phyloP scores from a whole-genome alignment of 2,329 filamentous ascomycete species.

The Claviceps africana region DNA sequence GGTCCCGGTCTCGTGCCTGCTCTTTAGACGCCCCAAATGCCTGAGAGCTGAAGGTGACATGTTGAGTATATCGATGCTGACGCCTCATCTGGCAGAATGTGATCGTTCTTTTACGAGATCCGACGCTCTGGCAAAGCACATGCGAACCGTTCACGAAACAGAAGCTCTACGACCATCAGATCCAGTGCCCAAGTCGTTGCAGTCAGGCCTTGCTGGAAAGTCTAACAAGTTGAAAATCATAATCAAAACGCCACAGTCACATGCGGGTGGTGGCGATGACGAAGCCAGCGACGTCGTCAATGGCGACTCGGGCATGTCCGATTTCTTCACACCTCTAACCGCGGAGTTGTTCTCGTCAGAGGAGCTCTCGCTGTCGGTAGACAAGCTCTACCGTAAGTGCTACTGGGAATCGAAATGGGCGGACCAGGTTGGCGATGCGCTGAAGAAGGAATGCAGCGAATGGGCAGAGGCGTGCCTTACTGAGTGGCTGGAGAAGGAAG shows the following conservation, averaged over 20 bases:
- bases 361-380: slow-evolving; percentile 47
- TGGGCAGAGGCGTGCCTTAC: slow-evolving; percentile 54
- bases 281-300: slow-evolving; percentile 37
- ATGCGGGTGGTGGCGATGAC: slow-evolving; percentile 41
- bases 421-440: slow-evolving; percentile 47
- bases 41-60: not conserved
- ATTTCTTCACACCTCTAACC: slow-evolving; percentile 41
- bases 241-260: slow-evolving; percentile 46
- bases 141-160: slow-evolving; percentile 96
- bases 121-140: slow-evolving; percentile 92
- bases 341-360: slow-evolving; percentile 48
- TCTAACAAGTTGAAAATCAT: slow-evolving; percentile 47
- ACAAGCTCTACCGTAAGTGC: slow-evolving; percentile 53
- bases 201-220: slow-evolving; percentile 30
- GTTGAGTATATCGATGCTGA: slow-evolving; percentile 8
- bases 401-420: slow-evolving; percentile 61
- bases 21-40: not conserved
- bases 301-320: slow-evolving; percentile 41
- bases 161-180: slow-evolving; percentile 76
- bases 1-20: slow-evolving; percentile 11
- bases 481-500: slow-evolving; percentile 73
- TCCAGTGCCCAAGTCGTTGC: slow-evolving; percentile 57
- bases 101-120: slow-evolving; percentile 93
- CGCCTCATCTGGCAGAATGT: slow-evolving; percentile 51
- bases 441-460: slow-evolving; percentile 50